Evolutionary conservation across 2,329 filamentous ascomycete species (phyloP).

Genomic region (Raffaelea albimanens): DNA sequence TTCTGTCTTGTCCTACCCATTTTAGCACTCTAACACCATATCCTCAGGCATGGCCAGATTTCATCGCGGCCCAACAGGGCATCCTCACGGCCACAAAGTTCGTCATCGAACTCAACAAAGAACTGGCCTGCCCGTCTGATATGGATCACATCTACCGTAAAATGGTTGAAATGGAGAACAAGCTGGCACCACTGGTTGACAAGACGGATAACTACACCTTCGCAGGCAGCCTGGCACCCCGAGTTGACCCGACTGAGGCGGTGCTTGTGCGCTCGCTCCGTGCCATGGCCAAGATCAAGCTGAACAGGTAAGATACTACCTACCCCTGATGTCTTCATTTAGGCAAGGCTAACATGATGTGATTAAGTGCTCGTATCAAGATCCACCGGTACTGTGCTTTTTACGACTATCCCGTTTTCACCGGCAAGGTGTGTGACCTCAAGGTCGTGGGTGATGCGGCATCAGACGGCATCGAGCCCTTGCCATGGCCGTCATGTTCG

Average conservation of each 20-base stretch:
- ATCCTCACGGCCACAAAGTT: constrained; percentile 38
- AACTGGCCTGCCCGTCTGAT: constrained; percentile 25
- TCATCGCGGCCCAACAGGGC: constrained; percentile 36
- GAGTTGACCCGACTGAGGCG: constrained; percentile 27
- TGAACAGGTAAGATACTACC: constrained; percentile 30
- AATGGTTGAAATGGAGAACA: constrained; percentile 30
- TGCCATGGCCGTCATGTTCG: constrained; percentile 2
- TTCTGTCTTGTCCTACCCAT: background rate
- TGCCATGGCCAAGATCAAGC: constrained; percentile 38
- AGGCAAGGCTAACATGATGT: background rate
- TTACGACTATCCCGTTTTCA: constrained; percentile 38
- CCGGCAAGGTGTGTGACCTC: constrained; percentile 39
- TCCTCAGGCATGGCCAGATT: constrained; percentile 29
- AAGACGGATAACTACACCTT: constrained; percentile 26
- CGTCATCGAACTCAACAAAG: constrained; percentile 35
- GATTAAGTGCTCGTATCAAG: constrained; percentile 41
- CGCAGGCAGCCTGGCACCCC: constrained; percentile 22
- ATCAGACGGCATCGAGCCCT: constrained; percentile 8
- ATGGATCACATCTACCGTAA: constrained; percentile 29
- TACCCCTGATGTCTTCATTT: background rate
- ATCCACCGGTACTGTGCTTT: constrained; percentile 42
- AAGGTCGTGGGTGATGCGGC: constrained; percentile 19
- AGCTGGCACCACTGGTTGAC: constrained; percentile 26
- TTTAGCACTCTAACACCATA: background rate
- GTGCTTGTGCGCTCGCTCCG: constrained; percentile 32